These are phyloP conservation scores for Lizonia empirigonia DNA, from an alignment of 2,329 filamentous ascomycete species.

Conservation along the genomic window DNA sequence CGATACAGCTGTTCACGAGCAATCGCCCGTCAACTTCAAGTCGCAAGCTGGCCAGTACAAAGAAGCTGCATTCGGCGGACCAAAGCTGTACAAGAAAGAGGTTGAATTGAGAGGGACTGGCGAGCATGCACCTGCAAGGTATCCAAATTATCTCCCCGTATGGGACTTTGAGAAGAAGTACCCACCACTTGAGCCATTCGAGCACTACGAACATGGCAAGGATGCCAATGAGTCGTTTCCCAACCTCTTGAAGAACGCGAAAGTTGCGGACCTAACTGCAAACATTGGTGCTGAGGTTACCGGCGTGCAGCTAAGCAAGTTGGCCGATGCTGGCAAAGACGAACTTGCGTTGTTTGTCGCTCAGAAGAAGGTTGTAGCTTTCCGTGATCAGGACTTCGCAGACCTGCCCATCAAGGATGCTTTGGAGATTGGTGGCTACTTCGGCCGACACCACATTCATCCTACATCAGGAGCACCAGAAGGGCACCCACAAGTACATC, in stretches of 20 bases:
- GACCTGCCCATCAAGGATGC: conserved; percentile 72
- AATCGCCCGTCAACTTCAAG: conserved; percentile 34
- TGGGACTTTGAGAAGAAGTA: conserved; percentile 69
- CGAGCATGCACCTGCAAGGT: conserved; percentile 63
- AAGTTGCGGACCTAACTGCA: conserved; percentile 69
- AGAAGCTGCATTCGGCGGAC: conserved; percentile 52
- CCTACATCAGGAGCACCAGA: conserved; percentile 77
- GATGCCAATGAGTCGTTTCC: conserved; percentile 73
- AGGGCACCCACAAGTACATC: conserved; percentile 75
- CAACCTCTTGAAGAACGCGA: conserved; percentile 65
- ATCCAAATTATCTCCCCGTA: conserved; percentile 74
- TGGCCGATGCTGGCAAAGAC: conserved; percentile 72
- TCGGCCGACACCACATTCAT: conserved; percentile 81
- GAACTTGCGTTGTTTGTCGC: conserved; percentile 77
- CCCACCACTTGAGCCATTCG: conserved; percentile 69
- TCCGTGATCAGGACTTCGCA: conserved; percentile 72
- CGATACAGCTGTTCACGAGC: conserved; percentile 38
- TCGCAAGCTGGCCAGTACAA: conserved; percentile 47
- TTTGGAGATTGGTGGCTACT: conserved; percentile 73
- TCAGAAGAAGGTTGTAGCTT: conserved; percentile 75
- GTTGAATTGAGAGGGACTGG: conserved; percentile 60
- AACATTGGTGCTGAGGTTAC: conserved; percentile 74
- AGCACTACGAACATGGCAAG: conserved; percentile 76
- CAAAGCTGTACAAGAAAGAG: conserved; percentile 54
- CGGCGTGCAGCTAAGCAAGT: conserved; percentile 72